Base-by-base conservation (phyloP, 148 eudicot species). In the Rhododendron simsii region DNA sequence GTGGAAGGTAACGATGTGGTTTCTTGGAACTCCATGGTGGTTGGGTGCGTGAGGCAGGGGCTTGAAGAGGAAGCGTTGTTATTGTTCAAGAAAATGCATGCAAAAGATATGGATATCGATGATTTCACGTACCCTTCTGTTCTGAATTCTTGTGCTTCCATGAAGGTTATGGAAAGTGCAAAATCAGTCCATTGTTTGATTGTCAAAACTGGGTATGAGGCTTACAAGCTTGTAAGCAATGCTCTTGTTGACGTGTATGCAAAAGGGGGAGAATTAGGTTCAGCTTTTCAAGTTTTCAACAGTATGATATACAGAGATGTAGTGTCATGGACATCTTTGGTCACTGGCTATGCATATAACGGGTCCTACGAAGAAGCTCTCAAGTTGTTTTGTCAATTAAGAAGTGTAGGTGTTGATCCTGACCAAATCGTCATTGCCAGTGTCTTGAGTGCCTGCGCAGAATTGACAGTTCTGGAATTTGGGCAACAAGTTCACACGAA, bases 171-270 rank as follows among this genome's bases (percentile, higher is more conserved):
- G 57, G 83, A 33, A 81, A 82, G 81, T 85, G 94, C 92, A 59
- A 84, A 90, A 86, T 89, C 91, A 35, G 78, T 93, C 71, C 98
- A 96, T 85, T 89, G 92, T 80, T 86, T 93, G 90, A 87, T 90
- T 26, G 83, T 96, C 39, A 96, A 91, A 91, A 86, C 89, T 75
- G 98, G 98, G 55, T 93, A 90, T 85, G 92, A 90, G 87, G 82
- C 41, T 84, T 89, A 87, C 86, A 87, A 84, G 61, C 91, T 88
- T 76, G 94, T 96, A 57, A 91, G 91, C 91, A 96, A 96, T 88
- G 95, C 98, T 81, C 96, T 96, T 18, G 84, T 96, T 69, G 94
- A 94, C 85, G 90, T 90, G 93, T 96, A 94, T 88, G 96, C 94
- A 80, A 96, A 96, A 86, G 88, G 83, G 82, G 91, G 91, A 71